Percentiles rank a stretch among this genome's conserved stretches.
Evolutionary conservation across 2,329 filamentous ascomycete species (phyloP).

Genomic region (Microcyclospora pomicola): DNA sequence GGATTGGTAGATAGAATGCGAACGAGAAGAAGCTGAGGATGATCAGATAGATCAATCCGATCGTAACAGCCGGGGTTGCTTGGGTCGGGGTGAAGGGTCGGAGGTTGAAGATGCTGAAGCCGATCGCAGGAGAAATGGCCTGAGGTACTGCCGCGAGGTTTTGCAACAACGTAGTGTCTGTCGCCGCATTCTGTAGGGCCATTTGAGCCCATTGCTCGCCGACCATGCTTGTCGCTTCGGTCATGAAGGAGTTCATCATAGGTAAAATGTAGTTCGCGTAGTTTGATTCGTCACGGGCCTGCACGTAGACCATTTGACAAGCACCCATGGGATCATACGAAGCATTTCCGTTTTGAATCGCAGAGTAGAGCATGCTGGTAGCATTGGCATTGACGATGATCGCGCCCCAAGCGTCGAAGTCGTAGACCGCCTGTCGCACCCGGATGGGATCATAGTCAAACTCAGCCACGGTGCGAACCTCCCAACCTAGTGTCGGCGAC

Average conservation of each 20-base stretch:
- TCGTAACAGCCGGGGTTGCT: slow-evolving; percentile 44
- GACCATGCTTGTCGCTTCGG: slow-evolving; percentile 34
- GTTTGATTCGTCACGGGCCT: slow-evolving; percentile 43
- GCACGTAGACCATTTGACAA: slow-evolving; percentile 42
- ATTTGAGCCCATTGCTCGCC: slow-evolving; percentile 32
- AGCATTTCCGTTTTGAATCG: slow-evolving; percentile 40
- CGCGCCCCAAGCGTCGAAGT: slow-evolving; percentile 46
- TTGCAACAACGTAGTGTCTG: slow-evolving; percentile 24
- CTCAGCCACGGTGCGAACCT: slow-evolving; percentile 32
- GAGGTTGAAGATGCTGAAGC: slow-evolving; percentile 43
- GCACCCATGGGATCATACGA: slow-evolving; percentile 48
- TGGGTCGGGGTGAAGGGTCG: slow-evolving; percentile 44
- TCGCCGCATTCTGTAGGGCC: slow-evolving; percentile 29
- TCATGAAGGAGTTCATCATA: slow-evolving; percentile 35
- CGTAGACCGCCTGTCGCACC: slow-evolving; percentile 45
- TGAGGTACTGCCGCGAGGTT: slow-evolving; percentile 34
- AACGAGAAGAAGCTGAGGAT: slow-evolving; percentile 55
- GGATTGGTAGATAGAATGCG: slow-evolving; percentile 50
- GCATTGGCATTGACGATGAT: slow-evolving; percentile 51
- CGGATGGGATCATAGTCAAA: slow-evolving; percentile 43
- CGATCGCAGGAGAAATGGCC: slow-evolving; percentile 42
- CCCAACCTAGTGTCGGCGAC: slow-evolving; percentile 36
- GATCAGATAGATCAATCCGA: slow-evolving; percentile 53
- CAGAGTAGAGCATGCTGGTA: slow-evolving; percentile 41
- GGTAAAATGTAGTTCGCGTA: slow-evolving; percentile 41